Conservation (phyloP, 768 basidiomycete species). For the Rhizopogon rudus region DNA sequence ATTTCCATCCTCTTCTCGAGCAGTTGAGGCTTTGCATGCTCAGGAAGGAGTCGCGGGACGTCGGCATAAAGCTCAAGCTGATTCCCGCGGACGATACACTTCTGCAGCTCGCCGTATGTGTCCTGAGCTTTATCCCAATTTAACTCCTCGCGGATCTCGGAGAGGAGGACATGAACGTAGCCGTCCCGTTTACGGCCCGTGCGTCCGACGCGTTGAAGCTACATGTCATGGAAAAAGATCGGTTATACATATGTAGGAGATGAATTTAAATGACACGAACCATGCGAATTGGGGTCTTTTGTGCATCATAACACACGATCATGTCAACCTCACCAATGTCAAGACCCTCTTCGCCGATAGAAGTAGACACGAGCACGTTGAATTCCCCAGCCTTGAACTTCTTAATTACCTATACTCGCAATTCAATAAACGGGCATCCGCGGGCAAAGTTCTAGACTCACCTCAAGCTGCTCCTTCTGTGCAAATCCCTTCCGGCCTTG, state of each 20-base stretch:
- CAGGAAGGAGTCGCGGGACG: slow-evolving; percentile 80
- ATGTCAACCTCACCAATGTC: slow-evolving; percentile 98
- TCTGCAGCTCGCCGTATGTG: slow-evolving; percentile 85
- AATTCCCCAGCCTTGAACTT: slow-evolving; percentile 83
- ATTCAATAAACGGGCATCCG: slow-evolving; percentile 3
- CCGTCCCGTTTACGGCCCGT: slow-evolving; percentile 93
- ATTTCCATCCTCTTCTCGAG: slow-evolving; percentile 83
- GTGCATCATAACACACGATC: slow-evolving; percentile 94
- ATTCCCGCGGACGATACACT: slow-evolving; percentile 78
- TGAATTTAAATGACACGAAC: slow-evolving; percentile 38
- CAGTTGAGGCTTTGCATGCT: slow-evolving; percentile 67
- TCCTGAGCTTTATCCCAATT: slow-evolving; percentile 88
- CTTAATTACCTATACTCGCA: slow-evolving; percentile 60
- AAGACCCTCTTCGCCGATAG: slow-evolving; percentile 95
- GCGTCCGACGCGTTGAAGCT: slow-evolving; percentile 95
- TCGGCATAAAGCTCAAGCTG: slow-evolving; percentile 92
- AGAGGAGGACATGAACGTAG: slow-evolving; percentile 84
- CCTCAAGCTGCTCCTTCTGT: slow-evolving; percentile 90
- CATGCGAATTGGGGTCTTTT: slow-evolving; percentile 95
- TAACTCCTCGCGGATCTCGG: slow-evolving; percentile 84
- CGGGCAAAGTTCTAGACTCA: slow-evolving; percentile 27
- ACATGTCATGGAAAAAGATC: slow-evolving; percentile 1
- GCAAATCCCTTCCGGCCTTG: slow-evolving; percentile 82
- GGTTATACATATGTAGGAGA: slow-evolving; percentile 2
- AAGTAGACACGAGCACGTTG: slow-evolving; percentile 93